Conservation (phyloP, 139 green algal genomes). For the Tetraselmis striata region DNA sequence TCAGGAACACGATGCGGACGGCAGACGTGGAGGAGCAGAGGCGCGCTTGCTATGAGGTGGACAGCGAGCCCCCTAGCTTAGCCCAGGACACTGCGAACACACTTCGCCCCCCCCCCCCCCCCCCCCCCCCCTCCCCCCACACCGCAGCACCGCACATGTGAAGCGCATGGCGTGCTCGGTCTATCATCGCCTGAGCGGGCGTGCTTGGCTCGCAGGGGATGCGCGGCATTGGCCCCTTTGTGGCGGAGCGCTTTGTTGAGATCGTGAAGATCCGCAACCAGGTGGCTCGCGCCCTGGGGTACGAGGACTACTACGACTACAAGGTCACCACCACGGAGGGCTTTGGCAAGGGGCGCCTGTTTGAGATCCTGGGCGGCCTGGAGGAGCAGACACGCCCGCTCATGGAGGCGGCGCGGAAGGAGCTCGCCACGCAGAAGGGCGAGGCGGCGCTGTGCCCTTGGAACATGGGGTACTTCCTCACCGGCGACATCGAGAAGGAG, state of each 20-base stretch:
- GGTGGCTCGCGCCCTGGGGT: conserved; percentile 54
- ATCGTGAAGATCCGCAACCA: conserved; percentile 75
- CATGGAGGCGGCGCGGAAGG: conserved; percentile 40
- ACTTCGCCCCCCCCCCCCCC: background rate
- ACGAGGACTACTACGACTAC: conserved; percentile 70
- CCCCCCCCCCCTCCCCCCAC: too few relatives aligned
- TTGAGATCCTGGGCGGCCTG: conserved; percentile 69
- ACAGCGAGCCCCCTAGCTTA: too few relatives aligned
- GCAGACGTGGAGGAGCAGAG: conserved; percentile 50
- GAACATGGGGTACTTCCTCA: conserved; percentile 59
- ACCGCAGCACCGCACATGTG: too few relatives aligned
- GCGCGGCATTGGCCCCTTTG: conserved; percentile 57
- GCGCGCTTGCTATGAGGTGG: conserved; percentile 59
- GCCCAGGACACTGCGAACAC: too few relatives aligned
- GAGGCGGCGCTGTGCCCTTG: conserved; percentile 50
- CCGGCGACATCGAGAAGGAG: conserved; percentile 29
- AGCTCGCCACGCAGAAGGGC: conserved; percentile 52
- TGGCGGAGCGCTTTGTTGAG: conserved; percentile 56
- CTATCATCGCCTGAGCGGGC: too few relatives aligned
- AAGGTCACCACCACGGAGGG: conserved; percentile 72
- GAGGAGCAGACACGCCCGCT: conserved; percentile 55
- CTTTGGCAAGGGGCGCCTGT: conserved; percentile 66
- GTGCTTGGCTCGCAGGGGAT: conserved; percentile 37
- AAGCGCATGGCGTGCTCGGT: too few relatives aligned
- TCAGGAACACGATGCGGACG: conserved; percentile 67